A percentile compares a stretch with the other conserved stretches of the same genome.
These are phyloP conservation scores for Fusarium sp. DNA, from an alignment of 2,329 filamentous ascomycete genomes.

Conservation along the genomic window DNA sequence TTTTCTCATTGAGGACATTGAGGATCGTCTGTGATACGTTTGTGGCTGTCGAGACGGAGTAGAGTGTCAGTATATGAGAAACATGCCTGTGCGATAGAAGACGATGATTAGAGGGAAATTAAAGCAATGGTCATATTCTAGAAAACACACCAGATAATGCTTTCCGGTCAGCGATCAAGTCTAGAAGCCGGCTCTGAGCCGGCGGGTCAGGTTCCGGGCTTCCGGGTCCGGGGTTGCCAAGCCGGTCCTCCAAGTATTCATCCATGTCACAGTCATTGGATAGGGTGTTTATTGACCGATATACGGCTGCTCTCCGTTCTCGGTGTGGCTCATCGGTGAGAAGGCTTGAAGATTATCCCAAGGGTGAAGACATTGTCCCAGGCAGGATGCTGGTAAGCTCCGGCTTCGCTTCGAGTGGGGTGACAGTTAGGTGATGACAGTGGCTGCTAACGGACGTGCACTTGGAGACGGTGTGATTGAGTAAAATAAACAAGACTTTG, in stretches of 20 bases:
- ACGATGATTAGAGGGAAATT: not conserved
- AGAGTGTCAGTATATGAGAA: no score
- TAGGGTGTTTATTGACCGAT: conserved; percentile 10
- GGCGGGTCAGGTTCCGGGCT: conserved; percentile 20
- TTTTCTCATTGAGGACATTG: no score
- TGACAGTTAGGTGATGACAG: conserved; percentile 33
- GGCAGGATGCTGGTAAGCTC: conserved; percentile 4
- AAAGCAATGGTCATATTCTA: not conserved
- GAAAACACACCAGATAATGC: not conserved
- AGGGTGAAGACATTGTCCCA: not conserved
- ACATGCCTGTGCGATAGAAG: no score
- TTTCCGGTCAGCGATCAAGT: not conserved
- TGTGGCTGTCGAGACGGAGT: no score
- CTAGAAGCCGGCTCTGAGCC: conserved; percentile 27
- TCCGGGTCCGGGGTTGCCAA: conserved; percentile 12
- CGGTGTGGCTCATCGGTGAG: conserved; percentile 2
- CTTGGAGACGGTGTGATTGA: conserved; percentile 4
- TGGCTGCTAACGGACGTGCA: conserved; percentile 6
- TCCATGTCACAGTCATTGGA: conserved; percentile 6
- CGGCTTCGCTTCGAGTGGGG: conserved; percentile 43
- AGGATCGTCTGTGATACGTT: no score
- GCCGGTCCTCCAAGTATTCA: conserved; percentile 7
- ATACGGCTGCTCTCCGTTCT: conserved; percentile 10
- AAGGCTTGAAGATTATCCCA: not conserved
- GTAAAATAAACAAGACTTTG: not conserved